Conservation (phyloP, 2,329 filamentous ascomycete genomes). For the Chrysoporthe deuterocubensis region DNA sequence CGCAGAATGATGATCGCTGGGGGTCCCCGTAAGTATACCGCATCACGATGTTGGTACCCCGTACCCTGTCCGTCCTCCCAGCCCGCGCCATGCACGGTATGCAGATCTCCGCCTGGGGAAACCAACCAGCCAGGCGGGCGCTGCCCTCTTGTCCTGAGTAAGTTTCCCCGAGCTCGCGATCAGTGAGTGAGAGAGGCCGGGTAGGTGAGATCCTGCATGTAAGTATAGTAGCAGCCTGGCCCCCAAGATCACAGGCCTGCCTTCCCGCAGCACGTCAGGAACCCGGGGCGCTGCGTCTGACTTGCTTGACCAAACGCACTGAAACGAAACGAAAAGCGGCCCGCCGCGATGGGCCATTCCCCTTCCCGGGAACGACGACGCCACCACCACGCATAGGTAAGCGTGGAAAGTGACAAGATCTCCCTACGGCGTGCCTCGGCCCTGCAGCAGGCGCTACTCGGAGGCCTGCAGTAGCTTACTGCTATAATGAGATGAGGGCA, state of each 20-base stretch:
- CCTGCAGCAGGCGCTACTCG: neutral
- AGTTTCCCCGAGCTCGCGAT: neutral
- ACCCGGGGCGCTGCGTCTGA: neutral
- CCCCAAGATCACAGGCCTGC: neutral
- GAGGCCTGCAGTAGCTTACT: slow-evolving; percentile 6
- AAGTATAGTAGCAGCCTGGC: neutral
- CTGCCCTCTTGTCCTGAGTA: no score
- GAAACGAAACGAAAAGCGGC: neutral
- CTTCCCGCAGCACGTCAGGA: no score
- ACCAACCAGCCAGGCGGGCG: no score
- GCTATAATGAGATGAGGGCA: neutral
- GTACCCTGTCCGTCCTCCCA: no score
- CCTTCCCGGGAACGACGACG: neutral
- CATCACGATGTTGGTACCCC: no score
- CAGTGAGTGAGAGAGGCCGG: neutral
- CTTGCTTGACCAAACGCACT: neutral
- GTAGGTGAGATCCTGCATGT: neutral
- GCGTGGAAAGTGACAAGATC: neutral
- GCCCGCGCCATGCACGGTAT: no score
- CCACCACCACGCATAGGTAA: neutral
- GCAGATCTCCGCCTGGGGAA: no score
- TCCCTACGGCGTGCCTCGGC: neutral
- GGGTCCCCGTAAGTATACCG: no score
- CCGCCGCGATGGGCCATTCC: no score
- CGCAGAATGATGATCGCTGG: no score